Evolutionary conservation across 768 basidiomycete species (phyloP).

Genomic region (Lactarius indigo): DNA sequence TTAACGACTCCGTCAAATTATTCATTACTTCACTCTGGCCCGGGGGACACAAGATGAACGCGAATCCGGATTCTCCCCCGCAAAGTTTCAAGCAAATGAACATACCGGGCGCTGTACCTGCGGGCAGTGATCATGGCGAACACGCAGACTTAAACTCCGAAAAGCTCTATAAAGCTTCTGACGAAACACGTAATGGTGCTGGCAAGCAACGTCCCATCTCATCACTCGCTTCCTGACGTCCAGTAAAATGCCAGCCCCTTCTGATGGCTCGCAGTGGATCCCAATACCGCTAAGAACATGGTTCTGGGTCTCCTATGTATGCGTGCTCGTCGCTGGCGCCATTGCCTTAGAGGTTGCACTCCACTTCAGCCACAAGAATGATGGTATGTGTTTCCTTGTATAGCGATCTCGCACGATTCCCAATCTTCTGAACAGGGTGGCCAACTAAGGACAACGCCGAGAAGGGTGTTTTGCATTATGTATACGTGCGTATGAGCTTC

Average conservation of each 20-base stretch:
- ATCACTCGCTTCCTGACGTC: background rate
- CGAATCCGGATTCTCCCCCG: background rate
- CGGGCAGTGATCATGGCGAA: background rate
- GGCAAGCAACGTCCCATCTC: background rate
- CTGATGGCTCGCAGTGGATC: conserved; percentile 32
- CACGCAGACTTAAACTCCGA: background rate
- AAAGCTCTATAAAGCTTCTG: background rate
- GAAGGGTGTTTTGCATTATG: conserved; percentile 46
- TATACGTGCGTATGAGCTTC: conserved; percentile 40
- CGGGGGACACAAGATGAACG: background rate
- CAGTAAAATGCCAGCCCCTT: background rate
- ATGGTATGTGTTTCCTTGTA: conserved; percentile 33
- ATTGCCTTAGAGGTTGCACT: conserved; percentile 47
- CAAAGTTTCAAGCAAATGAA: background rate
- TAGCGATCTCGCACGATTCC: background rate
- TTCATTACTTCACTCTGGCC: background rate
- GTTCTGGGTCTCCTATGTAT: conserved; percentile 45
- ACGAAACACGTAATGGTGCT: background rate
- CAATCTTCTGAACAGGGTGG: conserved; percentile 40
- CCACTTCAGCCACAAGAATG: conserved; percentile 43
- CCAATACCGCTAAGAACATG: conserved; percentile 45
- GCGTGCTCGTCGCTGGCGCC: conserved; percentile 38
- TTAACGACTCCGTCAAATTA: background rate
- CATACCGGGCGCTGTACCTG: background rate
- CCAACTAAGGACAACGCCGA: conserved; percentile 35